These are phyloP conservation scores for Blastocystis sp. DNA, from an alignment of 352 stramenopile genomes.

Conservation along the genomic window DNA sequence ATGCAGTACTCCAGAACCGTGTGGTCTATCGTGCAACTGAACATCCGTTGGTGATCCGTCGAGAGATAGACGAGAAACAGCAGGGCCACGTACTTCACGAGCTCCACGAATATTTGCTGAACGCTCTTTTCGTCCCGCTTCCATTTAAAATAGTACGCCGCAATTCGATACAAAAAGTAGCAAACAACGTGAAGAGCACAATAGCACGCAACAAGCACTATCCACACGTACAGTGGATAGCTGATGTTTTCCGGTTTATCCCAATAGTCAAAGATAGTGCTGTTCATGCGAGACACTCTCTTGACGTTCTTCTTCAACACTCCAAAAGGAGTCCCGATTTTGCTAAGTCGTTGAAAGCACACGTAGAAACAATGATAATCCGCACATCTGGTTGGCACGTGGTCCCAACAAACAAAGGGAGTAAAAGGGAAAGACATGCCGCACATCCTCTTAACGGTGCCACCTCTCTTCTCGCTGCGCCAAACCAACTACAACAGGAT, in stretches of 20 bases:
- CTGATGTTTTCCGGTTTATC: not conserved
- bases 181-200: constrained; percentile 14
- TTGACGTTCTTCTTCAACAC: too few relatives aligned
- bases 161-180: constrained; percentile 21
- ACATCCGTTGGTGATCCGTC: constrained; percentile 15
- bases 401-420: too few relatives aligned
- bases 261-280: not conserved
- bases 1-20: constrained; percentile 34
- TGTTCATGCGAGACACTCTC: not conserved
- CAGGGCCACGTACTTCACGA: constrained; percentile 16
- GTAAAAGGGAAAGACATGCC: too few relatives aligned
- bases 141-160: constrained; percentile 40
- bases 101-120: constrained; percentile 7
- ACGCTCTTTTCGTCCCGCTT: constrained; percentile 27
- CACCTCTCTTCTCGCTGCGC: too few relatives aligned
- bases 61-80: constrained; percentile 13
- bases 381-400: too few relatives aligned
- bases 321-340: too few relatives aligned
- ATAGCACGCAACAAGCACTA: not conserved
- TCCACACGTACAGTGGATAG: not conserved
- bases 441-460: too few relatives aligned
- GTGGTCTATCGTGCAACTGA: constrained; percentile 3
- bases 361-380: too few relatives aligned
- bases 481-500: too few relatives aligned
- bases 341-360: too few relatives aligned